phyloP scores from a whole-genome alignment of 495 filamentous ascomycete species.

The Neurospora sp. region DNA sequence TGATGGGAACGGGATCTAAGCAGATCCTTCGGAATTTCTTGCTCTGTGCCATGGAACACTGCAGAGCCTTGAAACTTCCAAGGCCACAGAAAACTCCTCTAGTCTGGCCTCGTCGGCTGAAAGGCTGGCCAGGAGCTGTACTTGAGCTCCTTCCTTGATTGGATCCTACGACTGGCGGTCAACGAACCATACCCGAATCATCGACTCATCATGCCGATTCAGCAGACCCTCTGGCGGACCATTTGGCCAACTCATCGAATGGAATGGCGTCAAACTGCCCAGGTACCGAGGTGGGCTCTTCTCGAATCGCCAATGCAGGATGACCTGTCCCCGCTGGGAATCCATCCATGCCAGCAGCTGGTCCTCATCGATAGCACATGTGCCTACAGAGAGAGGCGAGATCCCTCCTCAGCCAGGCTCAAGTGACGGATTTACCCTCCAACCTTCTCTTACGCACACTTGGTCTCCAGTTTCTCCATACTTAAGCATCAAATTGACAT shows the following conservation, averaged over 20 bases:
- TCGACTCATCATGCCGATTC: neutral
- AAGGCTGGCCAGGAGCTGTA: neutral
- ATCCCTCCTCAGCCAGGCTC: neutral
- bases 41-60: neutral
- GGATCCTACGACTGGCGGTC: slow-evolving; percentile 7
- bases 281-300: neutral
- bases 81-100: neutral
- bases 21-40: neutral
- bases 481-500: neutral
- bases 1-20: neutral
- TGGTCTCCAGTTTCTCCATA: neutral
- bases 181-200: slow-evolving; percentile 1
- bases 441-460: neutral
- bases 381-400: neutral
- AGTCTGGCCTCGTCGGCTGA: neutral
- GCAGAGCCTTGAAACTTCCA: neutral
- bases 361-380: neutral
- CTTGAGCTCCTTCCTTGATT: neutral
- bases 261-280: neutral
- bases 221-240: slow-evolving; percentile 3
- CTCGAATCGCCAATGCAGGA: slow-evolving; percentile 3
- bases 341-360: neutral
- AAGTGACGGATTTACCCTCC: neutral
- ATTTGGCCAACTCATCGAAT: slow-evolving; percentile 2
- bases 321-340: slow-evolving; percentile 1